Evolutionary conservation across 2,329 filamentous ascomycete species (phyloP).

Genomic region (Aspergillus persii): DNA sequence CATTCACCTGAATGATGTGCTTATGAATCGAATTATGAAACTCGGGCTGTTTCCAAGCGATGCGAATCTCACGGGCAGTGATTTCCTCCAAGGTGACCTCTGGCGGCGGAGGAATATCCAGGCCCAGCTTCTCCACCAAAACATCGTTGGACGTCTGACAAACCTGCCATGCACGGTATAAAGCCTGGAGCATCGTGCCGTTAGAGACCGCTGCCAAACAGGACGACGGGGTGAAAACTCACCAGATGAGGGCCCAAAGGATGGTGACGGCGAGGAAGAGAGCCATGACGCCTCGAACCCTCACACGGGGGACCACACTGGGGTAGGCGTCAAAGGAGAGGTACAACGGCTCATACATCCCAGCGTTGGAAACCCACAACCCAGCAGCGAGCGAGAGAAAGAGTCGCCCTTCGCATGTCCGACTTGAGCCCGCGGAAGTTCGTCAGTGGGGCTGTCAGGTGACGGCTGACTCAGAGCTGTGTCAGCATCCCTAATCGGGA

Average conservation of each 20-base stretch:
- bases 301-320: slow-evolving; percentile 45
- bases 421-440: slow-evolving; percentile 6
- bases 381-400: slow-evolving; percentile 4
- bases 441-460: slow-evolving; percentile 2
- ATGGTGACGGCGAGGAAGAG: slow-evolving; percentile 48
- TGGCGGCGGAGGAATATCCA: slow-evolving; percentile 88
- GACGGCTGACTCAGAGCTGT: slow-evolving; percentile 3
- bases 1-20: slow-evolving; percentile 91
- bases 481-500: not conserved
- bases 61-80: slow-evolving; percentile 77
- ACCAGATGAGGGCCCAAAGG: slow-evolving; percentile 52
- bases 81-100: slow-evolving; percentile 89
- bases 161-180: slow-evolving; percentile 82
- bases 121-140: slow-evolving; percentile 83
- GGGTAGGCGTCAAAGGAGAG: slow-evolving; percentile 48
- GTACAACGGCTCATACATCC: slow-evolving; percentile 48
- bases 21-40: slow-evolving; percentile 69
- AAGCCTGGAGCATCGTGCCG: slow-evolving; percentile 58
- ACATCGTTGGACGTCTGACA: slow-evolving; percentile 87
- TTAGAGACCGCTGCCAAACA: not conserved
- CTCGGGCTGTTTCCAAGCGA: slow-evolving; percentile 83
- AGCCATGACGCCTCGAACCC: slow-evolving; percentile 50
- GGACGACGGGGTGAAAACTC: slow-evolving; percentile 13
- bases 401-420: not conserved
- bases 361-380: slow-evolving; percentile 36